Conservation (phyloP, 305 asterid genomes). For the Stenogyne calaminthoides region DNA sequence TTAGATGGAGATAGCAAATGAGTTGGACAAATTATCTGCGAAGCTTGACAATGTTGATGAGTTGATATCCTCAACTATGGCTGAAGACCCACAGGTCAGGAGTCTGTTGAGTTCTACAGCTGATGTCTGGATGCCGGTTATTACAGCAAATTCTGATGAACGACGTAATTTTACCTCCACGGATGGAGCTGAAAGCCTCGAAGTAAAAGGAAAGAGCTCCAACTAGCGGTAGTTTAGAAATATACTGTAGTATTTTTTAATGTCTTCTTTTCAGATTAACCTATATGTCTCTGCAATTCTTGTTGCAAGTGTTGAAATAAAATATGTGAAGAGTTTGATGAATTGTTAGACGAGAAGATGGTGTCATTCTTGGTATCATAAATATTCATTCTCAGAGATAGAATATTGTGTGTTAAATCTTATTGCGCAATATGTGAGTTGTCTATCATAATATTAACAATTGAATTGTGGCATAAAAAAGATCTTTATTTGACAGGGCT, state of each 20-base stretch:
- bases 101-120: slow-evolving; percentile 78
- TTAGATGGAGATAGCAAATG: slow-evolving; percentile 81
- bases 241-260: slow-evolving; percentile 9
- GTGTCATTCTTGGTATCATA: background rate
- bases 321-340: background rate
- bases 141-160: slow-evolving; percentile 81
- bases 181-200: slow-evolving; percentile 42
- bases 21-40: slow-evolving; percentile 80
- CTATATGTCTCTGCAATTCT: background rate
- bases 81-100: slow-evolving; percentile 70
- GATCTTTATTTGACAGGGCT: background rate
- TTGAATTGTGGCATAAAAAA: too few species aligned
- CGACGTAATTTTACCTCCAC: slow-evolving; percentile 58
- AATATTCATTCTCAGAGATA: background rate
- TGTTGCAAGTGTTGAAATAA: background rate
- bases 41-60: slow-evolving; percentile 79
- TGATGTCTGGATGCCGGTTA: slow-evolving; percentile 91
- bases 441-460: background rate
- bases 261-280: slow-evolving; percentile 16
- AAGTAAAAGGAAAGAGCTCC: slow-evolving; percentile 46
- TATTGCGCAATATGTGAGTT: background rate
- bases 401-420: background rate
- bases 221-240: slow-evolving; percentile 30
- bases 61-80: slow-evolving; percentile 81
- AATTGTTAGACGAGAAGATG: background rate